Base-by-base conservation (phyloP, 495 filamentous ascomycete genomes). In the Xylaria acuta region DNA sequence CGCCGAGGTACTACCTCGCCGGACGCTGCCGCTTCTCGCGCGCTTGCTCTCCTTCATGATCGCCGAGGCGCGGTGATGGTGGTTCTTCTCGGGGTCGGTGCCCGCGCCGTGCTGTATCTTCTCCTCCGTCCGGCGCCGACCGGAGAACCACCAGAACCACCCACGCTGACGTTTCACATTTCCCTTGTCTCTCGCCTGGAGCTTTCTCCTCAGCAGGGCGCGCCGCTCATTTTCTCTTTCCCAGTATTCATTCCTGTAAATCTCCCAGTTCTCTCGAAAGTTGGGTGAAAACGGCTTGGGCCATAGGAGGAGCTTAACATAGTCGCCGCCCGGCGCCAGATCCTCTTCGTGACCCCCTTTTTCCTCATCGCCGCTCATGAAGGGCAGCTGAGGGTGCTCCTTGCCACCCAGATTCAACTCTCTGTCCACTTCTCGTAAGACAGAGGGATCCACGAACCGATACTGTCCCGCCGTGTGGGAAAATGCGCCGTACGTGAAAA, bases 211-310 rank as follows among this genome's bases (percentile, higher is more conserved):
- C 47, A 97, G 82, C 59, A 92, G 79, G 6, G 90, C 87, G 18
- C 96, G 92, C 4, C 94, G 89, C 82, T 96, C 94, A 75, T 99
- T 99, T 81, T 99, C 97, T 72, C 90, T 91, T 74, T 97, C 96
- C 96, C 96, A 99, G 78, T 97, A 99, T 71, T 97, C 94, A 36
- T 91, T 88, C 43, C 97, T 87, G 80, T 95, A 99, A 5, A 94
- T 80, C 76, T 99, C 96, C 96, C 96, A 99, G 72, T 97, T 97
- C 77, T 97, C 94, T n/a, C 96, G 89, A 78, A 99, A 98, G 66
- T 92, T 92, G 0, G 97, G 91, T 14, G 93, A 95, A 74, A 99
- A 99, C 0, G 94, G 93, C 80, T 99, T 99, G 6, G 96, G 94
- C 47, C 98, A 87, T 16, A 99, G 86, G 25, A 99, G 84, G 30